Evolutionary conservation across 2,329 filamentous ascomycete species (phyloP).

Genomic region (Colletotrichum theobromicola): DNA sequence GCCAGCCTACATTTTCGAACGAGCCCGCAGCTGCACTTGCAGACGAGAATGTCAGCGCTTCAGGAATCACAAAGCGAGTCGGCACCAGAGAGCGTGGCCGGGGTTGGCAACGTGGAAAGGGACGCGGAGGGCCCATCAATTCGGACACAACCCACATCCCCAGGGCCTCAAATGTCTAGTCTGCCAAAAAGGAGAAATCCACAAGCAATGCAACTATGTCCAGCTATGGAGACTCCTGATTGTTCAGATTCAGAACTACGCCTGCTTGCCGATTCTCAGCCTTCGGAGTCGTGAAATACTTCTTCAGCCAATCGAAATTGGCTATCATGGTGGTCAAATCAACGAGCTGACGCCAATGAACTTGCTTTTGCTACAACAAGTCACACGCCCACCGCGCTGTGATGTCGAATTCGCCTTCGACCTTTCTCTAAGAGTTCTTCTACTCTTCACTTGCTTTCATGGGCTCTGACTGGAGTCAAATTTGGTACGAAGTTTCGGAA

Average conservation of each 20-base stretch:
- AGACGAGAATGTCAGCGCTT: neutral
- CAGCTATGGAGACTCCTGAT: neutral
- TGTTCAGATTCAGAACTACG: too few species aligned
- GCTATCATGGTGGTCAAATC: neutral
- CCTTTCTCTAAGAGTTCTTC: neutral
- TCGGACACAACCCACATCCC: neutral
- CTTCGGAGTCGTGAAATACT: too few species aligned
- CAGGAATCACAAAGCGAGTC: neutral
- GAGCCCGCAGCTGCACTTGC: neutral
- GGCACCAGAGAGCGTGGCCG: neutral
- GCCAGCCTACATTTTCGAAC: neutral
- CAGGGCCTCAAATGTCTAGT: neutral
- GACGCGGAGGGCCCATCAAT: neutral
- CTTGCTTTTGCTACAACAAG: neutral
- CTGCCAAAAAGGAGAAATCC: neutral
- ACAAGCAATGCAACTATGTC: neutral
- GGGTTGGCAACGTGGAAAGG: neutral
- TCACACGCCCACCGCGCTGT: neutral
- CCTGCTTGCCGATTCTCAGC: too few species aligned
- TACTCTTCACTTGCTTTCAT: neutral
- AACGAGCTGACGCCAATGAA: neutral
- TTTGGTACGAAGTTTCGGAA: neutral
- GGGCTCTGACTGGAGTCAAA: neutral
- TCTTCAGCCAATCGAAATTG: neutral
- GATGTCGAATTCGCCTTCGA: neutral